Evolutionary conservation across 768 basidiomycete genomes (phyloP).

Genomic region (Naematelia encephala): DNA sequence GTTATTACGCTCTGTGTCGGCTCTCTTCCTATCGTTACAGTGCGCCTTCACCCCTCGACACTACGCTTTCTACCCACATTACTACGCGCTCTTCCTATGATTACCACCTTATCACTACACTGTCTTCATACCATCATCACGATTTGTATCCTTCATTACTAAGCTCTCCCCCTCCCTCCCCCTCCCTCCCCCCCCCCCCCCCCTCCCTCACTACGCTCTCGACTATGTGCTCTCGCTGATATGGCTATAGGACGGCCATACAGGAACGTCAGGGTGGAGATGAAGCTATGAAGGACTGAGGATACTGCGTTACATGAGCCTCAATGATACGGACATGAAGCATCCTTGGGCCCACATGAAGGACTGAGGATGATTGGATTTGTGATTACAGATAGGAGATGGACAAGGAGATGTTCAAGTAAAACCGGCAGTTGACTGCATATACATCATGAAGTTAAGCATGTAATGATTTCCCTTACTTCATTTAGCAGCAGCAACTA

Average conservation of each 20-base stretch:
- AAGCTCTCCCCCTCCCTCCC: neutral
- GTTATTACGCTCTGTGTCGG: too few relatives aligned
- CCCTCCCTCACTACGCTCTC: neutral
- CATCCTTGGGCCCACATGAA: too few relatives aligned
- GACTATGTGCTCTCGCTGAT: neutral
- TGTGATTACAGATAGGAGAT: too few relatives aligned
- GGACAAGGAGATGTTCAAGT: too few relatives aligned
- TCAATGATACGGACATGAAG: too few relatives aligned
- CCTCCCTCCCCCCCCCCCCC: neutral
- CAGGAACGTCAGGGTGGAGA: slow-evolving; percentile 33
- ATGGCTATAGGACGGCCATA: slow-evolving; percentile 32
- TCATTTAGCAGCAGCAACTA: too few relatives aligned
- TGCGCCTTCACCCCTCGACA: too few relatives aligned
- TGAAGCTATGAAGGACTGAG: slow-evolving; percentile 41
- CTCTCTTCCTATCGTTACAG: too few relatives aligned
- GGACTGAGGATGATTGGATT: too few relatives aligned
- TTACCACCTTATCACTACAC: neutral
- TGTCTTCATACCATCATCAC: neutral
- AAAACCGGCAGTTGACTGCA: too few relatives aligned
- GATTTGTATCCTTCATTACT: neutral
- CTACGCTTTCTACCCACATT: neutral
- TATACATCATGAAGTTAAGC: too few relatives aligned
- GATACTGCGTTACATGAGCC: neutral
- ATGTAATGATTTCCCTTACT: too few relatives aligned
- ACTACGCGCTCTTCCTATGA: neutral